phyloP scores from a whole-genome alignment of 2,329 filamentous ascomycete species.

The Aspergillus arachidicola region DNA sequence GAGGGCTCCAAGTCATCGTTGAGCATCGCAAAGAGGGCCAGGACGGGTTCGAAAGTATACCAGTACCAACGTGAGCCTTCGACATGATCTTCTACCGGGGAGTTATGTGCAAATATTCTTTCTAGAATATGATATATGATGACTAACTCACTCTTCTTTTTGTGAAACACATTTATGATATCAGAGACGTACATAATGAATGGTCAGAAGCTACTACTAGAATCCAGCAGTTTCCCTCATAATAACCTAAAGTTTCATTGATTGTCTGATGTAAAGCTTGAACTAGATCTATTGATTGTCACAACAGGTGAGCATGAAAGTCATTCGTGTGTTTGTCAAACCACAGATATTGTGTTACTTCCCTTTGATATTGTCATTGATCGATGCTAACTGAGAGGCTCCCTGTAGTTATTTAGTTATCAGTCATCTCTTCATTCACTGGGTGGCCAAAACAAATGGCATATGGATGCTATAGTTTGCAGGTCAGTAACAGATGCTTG shows the following conservation, averaged over 20 bases:
- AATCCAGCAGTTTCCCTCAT: no score
- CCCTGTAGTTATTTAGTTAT: background rate
- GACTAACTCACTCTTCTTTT: background rate
- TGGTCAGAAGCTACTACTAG: background rate
- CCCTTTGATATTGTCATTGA: background rate
- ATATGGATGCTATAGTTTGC: background rate
- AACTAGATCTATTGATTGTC: background rate
- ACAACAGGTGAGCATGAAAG: background rate
- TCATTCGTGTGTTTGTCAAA: background rate
- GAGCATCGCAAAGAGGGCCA: conserved; percentile 45
- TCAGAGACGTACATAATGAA: background rate
- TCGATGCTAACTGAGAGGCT: background rate
- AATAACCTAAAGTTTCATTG: background rate
- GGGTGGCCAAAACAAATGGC: background rate
- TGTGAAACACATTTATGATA: background rate
- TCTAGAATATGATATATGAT: background rate
- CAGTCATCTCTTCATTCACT: background rate
- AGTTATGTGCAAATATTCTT: background rate
- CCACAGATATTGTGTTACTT: background rate
- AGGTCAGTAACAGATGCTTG: background rate
- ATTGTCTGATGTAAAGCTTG: background rate
- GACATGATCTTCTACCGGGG: background rate
- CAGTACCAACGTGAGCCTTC: conserved; percentile 34
- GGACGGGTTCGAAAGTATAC: conserved; percentile 49
- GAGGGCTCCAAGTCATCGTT: conserved; percentile 48